Evolutionary conservation across 495 filamentous ascomycete species (phyloP).

Genomic region (Xylaria intraflava): DNA sequence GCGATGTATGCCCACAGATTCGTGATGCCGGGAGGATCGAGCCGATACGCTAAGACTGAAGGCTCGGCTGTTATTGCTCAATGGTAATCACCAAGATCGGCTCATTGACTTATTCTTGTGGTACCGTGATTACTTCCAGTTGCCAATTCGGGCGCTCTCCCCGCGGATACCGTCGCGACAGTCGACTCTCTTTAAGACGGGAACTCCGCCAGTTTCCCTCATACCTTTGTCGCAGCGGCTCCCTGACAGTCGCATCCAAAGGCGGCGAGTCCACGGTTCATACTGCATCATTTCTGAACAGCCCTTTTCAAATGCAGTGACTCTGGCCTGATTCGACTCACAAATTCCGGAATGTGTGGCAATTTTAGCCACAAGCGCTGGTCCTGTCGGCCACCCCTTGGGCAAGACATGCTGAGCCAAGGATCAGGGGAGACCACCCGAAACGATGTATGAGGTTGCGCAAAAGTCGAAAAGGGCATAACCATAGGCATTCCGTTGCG

Average conservation of each 20-base stretch:
- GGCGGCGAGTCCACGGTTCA: neutral
- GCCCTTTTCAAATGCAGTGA: neutral
- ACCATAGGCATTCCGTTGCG: neutral
- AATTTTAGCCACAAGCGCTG: neutral
- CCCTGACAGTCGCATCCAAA: neutral
- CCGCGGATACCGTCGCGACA: neutral
- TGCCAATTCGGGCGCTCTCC: neutral
- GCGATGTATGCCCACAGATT: too few species aligned
- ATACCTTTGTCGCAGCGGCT: constrained; percentile 3
- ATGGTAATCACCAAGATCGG: neutral
- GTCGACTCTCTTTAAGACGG: neutral
- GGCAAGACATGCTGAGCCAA: neutral
- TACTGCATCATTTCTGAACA: neutral
- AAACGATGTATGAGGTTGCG: neutral
- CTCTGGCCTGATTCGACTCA: neutral
- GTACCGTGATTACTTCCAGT: neutral
- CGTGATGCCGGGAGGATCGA: neutral
- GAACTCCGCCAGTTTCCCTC: constrained; percentile 2
- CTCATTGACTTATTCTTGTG: neutral
- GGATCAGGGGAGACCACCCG: neutral
- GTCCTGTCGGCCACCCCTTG: too few species aligned
- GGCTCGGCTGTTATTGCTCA: neutral
- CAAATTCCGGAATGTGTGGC: neutral
- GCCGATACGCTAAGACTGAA: neutral
- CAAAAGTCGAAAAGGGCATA: neutral